Percentiles rank a stretch among this genome's conserved stretches.
Evolutionary conservation across 108 stramenopile genomes (phyloP).

Genomic region (Mayamaea pseudoterrestris): DNA sequence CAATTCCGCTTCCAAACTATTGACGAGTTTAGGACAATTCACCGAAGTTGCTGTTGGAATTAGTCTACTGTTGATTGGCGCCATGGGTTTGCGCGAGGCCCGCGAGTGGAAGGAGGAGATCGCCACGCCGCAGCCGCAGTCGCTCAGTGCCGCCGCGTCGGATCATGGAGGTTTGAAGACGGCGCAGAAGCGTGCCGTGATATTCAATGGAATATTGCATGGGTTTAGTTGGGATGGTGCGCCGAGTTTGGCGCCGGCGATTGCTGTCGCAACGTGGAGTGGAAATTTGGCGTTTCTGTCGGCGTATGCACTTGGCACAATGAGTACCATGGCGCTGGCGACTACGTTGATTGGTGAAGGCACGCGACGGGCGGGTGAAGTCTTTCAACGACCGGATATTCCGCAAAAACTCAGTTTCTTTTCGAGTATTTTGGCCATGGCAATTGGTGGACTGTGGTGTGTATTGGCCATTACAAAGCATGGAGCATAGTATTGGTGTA

Average conservation of each 20-base stretch:
- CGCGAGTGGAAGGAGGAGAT: conserved; percentile 41
- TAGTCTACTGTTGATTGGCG: conserved; percentile 82
- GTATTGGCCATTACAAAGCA: conserved; percentile 50
- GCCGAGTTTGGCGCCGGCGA: conserved; percentile 84
- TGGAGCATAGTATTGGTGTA: too few relatives aligned
- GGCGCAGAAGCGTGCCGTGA: conserved; percentile 66
- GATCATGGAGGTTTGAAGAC: conserved; percentile 1
- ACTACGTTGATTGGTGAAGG: conserved; percentile 82
- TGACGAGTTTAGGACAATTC: conserved; percentile 21
- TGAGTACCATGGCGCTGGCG: conserved; percentile 72
- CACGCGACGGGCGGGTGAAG: conserved; percentile 62
- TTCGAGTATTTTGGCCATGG: conserved; percentile 65
- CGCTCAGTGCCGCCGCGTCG: conserved; percentile 26
- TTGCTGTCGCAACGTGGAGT: conserved; percentile 83
- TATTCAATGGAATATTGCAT: conserved; percentile 91
- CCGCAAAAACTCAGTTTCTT: conserved; percentile 70
- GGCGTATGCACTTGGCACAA: conserved; percentile 91
- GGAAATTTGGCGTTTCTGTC: conserved; percentile 80
- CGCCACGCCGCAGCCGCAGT: conserved; percentile 7
- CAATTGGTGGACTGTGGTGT: conserved; percentile 78
- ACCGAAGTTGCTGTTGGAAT: conserved; percentile 86
- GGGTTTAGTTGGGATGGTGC: conserved; percentile 96
- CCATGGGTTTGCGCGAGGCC: conserved; percentile 87
- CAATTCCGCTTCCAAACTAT: not conserved
- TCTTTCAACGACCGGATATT: conserved; percentile 74